These are phyloP conservation scores for Tricholomella constricta DNA, from an alignment of 768 basidiomycete genomes.

Conservation along the genomic window DNA sequence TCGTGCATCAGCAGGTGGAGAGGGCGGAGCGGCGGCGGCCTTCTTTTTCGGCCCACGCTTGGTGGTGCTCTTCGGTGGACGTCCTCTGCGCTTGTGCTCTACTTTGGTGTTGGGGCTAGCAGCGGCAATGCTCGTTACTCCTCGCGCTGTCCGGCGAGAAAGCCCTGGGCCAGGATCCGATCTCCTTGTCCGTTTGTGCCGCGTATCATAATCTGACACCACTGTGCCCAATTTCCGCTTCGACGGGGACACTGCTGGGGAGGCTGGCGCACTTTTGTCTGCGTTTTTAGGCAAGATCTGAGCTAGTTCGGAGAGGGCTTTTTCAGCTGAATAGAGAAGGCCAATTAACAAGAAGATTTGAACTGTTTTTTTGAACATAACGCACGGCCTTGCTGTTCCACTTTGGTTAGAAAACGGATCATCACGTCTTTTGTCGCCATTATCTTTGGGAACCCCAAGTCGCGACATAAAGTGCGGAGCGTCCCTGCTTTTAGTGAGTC, in stretches of 20 bases:
- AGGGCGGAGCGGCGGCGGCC: background rate
- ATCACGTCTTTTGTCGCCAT: slow-evolving; percentile 10
- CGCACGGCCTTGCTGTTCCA: slow-evolving; percentile 18
- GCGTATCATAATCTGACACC: slow-evolving; percentile 22
- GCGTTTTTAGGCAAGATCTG: slow-evolving; percentile 2
- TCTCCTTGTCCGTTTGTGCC: slow-evolving; percentile 16
- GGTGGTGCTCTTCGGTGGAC: background rate
- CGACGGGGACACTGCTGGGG: slow-evolving; percentile 1
- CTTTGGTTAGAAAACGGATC: slow-evolving; percentile 11
- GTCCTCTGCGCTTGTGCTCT: slow-evolving; percentile 11
- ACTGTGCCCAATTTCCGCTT: slow-evolving; percentile 12
- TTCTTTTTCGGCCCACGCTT: background rate
- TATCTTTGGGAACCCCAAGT: slow-evolving; percentile 14
- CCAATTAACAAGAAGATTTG: background rate
- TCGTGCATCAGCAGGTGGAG: slow-evolving; percentile 3
- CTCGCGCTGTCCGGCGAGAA: slow-evolving; percentile 7
- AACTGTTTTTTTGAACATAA: background rate
- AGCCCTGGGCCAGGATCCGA: slow-evolving; percentile 15
- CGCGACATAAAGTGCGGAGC: slow-evolving; percentile 20
- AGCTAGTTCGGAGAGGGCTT: slow-evolving; percentile 5
- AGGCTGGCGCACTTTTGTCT: slow-evolving; percentile 1
- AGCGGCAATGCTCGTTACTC: background rate
- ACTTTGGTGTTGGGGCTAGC: background rate
- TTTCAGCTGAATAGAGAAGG: slow-evolving; percentile 13
- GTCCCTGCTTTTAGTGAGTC: slow-evolving; percentile 23